These are phyloP conservation scores for Flaveria sonorensis DNA, from an alignment of 129 eudicot species.

Conservation along the genomic window DNA sequence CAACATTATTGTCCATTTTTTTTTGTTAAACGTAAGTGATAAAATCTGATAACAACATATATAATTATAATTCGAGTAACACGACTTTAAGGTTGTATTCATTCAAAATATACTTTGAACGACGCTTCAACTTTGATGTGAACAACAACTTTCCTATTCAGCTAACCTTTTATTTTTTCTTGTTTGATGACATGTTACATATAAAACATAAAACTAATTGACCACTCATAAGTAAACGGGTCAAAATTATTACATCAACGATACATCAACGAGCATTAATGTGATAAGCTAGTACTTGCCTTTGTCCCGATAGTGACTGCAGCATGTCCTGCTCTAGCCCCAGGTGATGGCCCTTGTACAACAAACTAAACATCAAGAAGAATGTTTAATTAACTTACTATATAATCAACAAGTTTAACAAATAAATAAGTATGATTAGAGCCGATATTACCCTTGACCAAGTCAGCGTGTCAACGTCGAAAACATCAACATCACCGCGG, in stretches of 20 bases:
- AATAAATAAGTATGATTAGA: neutral
- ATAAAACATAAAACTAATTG: no score
- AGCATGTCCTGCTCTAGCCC: constrained; percentile 90
- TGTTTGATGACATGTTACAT: neutral
- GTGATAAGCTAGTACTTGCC: constrained; percentile 41
- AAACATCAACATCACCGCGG: constrained; percentile 72
- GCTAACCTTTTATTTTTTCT: neutral
- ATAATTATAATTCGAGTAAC: neutral
- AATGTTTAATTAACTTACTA: neutral
- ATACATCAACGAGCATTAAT: neutral
- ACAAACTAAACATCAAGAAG: constrained; percentile 41
- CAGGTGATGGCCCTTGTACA: constrained; percentile 68
- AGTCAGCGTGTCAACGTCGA: constrained; percentile 57
- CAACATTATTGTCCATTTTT: neutral
- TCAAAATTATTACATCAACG: neutral
- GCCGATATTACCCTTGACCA: constrained; percentile 71
- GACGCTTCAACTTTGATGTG: neutral
- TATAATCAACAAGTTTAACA: neutral
- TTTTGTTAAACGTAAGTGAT: neutral
- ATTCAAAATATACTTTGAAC: neutral
- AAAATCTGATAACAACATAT: neutral
- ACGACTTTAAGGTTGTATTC: neutral
- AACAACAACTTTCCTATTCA: neutral
- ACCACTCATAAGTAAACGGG: neutral
- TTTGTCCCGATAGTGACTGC: constrained; percentile 69